These are phyloP conservation scores for Fraxinus floribunda DNA, from an alignment of 305 asterid genomes.

Conservation along the genomic window DNA sequence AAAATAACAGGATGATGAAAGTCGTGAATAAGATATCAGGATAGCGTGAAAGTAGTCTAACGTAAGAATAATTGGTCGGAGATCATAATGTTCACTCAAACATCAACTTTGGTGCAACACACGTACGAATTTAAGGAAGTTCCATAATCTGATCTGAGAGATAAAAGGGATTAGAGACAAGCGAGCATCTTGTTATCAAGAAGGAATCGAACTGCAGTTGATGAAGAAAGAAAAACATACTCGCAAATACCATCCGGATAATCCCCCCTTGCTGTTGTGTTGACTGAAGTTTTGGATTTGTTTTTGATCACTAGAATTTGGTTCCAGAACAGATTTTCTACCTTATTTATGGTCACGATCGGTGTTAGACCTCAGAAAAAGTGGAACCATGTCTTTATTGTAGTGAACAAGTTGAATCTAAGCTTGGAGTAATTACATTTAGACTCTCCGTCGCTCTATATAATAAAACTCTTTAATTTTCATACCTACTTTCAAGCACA, in stretches of 20 bases:
- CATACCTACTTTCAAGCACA: too few species aligned
- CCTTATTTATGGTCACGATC: not conserved
- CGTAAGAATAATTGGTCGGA: not conserved
- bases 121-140: not conserved
- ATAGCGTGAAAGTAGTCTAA: not conserved
- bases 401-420: too few species aligned
- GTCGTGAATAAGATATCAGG: not conserved
- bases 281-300: too few species aligned
- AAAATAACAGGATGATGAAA: not conserved
- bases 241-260: not conserved
- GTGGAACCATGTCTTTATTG: too few species aligned
- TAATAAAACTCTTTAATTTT: too few species aligned
- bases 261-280: too few species aligned
- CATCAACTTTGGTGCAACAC: not conserved
- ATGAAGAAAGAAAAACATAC: not conserved
- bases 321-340: too few species aligned
- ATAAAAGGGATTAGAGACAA: not conserved
- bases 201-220: not conserved
- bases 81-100: not conserved
- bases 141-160: not conserved
- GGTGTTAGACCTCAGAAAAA: too few species aligned
- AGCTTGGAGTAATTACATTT: too few species aligned
- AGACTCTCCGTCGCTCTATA: too few species aligned
- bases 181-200: not conserved
- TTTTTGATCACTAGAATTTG: too few species aligned